Percentiles rank a stretch among this genome's conserved stretches.
Evolutionary conservation across 1,139 yeast species (phyloP).

Genomic region (Wickerhamiella pararugosa): DNA sequence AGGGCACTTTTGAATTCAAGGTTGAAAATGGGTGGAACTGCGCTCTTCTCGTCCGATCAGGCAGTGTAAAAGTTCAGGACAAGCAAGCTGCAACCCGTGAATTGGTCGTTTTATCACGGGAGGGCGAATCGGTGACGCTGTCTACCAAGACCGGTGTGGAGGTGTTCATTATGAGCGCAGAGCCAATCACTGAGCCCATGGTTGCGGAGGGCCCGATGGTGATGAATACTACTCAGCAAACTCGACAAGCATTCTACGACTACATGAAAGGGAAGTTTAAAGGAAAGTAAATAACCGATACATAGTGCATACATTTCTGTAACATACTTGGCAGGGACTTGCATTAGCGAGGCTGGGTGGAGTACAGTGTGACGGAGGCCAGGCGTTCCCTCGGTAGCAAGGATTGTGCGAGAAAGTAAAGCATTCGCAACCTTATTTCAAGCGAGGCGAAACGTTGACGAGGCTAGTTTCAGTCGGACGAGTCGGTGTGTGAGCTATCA

Average conservation of each 20-base stretch:
- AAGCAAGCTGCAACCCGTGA: background rate
- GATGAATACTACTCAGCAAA: conserved; percentile 4
- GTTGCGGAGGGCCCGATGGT: conserved; percentile 7
- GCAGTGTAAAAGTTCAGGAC: conserved; percentile 1
- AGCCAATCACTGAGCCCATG: conserved; percentile 5
- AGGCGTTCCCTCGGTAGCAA: no score
- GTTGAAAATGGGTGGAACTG: background rate
- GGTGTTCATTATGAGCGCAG: conserved; percentile 12
- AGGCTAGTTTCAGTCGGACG: no score
- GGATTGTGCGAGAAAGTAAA: no score
- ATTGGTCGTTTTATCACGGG: conserved; percentile 21
- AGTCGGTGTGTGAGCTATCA: no score
- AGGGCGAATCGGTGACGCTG: conserved; percentile 19
- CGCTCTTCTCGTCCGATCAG: conserved; percentile 4
- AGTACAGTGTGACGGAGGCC: no score
- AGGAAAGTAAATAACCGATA: no score
- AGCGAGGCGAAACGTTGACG: no score
- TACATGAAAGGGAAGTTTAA: background rate
- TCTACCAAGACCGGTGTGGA: conserved; percentile 18
- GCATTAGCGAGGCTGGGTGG: no score
- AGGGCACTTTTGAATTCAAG: background rate
- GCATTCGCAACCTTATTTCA: no score
- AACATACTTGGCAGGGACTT: no score
- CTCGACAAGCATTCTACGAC: conserved; percentile 5
- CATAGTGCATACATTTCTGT: no score